These are phyloP conservation scores for Caryopteris hybrid DNA, from an alignment of 305 asterid species.

Conservation along the genomic window DNA sequence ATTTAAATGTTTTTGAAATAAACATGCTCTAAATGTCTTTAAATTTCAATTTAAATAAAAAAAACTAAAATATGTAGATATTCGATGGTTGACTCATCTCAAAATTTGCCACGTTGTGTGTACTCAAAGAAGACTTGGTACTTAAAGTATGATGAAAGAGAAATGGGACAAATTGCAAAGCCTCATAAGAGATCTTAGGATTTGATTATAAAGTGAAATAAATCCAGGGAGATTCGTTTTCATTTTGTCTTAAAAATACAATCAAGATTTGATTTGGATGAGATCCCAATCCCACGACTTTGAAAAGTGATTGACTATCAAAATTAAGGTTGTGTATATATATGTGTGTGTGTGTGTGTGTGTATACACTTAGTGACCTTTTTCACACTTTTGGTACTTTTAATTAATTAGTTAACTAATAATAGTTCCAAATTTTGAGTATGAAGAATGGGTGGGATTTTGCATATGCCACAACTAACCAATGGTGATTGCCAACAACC, in stretches of 20 bases:
- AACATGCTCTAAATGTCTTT: no score
- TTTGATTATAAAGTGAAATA: constrained; percentile 22
- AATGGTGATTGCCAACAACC: constrained; percentile 14
- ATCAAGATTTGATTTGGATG: constrained; percentile 25
- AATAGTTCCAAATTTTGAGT: not conserved
- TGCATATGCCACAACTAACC: constrained; percentile 13
- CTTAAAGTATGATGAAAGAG: not conserved
- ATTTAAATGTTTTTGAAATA: no score
- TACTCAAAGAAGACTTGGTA: no score
- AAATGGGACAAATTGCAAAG: constrained; percentile 15
- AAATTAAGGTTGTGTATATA: no score
- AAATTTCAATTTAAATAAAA: no score
- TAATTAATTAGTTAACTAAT: not conserved
- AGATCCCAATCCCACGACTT: constrained; percentile 25
- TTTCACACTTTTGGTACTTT: not conserved
- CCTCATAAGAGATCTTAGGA: constrained; percentile 19
- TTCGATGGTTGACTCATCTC: no score
- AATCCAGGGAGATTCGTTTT: constrained; percentile 27
- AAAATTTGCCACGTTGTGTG: not conserved
- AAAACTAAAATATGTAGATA: no score
- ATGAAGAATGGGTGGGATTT: constrained; percentile 15
- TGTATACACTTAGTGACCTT: no score
- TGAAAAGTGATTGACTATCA: constrained; percentile 31
- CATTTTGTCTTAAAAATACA: constrained; percentile 22
- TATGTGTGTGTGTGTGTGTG: no score